These are phyloP conservation scores for Pinus tabuliformis DNA, from an alignment of 75 land plant genomes.

Conservation along the genomic window DNA sequence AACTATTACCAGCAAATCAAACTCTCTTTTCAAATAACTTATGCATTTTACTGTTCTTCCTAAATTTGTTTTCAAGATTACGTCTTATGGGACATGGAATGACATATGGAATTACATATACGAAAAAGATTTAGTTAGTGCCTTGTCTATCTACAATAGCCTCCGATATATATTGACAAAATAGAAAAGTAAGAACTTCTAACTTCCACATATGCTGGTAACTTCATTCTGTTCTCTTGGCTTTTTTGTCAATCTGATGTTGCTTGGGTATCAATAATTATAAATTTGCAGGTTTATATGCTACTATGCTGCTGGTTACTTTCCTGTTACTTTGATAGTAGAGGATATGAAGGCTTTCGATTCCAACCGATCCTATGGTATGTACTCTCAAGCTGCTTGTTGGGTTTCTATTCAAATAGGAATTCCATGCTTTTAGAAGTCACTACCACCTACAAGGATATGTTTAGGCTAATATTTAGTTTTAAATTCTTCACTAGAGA, in stretches of 20 bases:
- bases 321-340: slow-evolving; percentile 53
- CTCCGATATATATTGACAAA: neutral
- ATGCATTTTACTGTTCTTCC: neutral
- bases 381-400: neutral
- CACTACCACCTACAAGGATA: too few species aligned
- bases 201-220: neutral
- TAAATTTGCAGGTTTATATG: slow-evolving; percentile 47
- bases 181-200: neutral
- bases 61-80: neutral
- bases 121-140: neutral
- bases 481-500: too few species aligned
- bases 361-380: slow-evolving; percentile 64
- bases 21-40: neutral
- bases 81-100: neutral
- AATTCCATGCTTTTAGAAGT: too few species aligned
- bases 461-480: too few species aligned
- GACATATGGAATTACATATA: neutral
- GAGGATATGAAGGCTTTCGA: slow-evolving; percentile 64
- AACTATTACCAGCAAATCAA: neutral
- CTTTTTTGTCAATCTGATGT: neutral
- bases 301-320: slow-evolving; percentile 56
- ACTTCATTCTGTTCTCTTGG: neutral
- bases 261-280: neutral
- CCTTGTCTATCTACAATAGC: neutral
- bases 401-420: too few species aligned